These are phyloP conservation scores for Eucalyptus dawsonii DNA, from an alignment of 345 rosid species.

Conservation along the genomic window DNA sequence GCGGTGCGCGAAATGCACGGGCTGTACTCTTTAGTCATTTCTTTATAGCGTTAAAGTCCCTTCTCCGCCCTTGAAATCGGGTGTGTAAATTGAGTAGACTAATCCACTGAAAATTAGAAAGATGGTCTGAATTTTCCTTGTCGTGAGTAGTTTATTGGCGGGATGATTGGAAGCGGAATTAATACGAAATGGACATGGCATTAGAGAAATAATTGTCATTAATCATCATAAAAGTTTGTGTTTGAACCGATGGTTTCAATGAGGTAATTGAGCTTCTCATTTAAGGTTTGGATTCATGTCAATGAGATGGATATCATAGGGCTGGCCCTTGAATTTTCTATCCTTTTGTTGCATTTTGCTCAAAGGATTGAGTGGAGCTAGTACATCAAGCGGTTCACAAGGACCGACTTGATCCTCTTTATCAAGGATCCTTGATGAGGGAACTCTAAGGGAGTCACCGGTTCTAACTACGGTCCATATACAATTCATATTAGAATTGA, in stretches of 20 bases:
- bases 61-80: not conserved
- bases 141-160: not conserved
- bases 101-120: not conserved
- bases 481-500: too few species aligned
- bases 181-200: rapidly evolving
- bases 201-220: rapidly evolving
- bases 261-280: not conserved
- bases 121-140: not conserved
- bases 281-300: not conserved
- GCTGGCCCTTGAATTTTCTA: not conserved
- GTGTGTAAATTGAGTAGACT: not conserved
- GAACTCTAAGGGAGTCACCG: too few species aligned
- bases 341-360: not conserved
- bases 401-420: not conserved
- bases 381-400: too few species aligned
- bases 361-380: too few species aligned
- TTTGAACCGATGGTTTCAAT: rapidly evolving
- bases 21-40: too few species aligned
- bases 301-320: not conserved
- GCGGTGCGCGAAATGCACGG: too few species aligned
- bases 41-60: not conserved
- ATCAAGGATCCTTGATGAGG: not conserved
- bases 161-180: too few species aligned
- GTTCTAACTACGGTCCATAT: too few species aligned
- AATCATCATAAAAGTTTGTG: rapidly evolving